phyloP scores from a whole-genome alignment of 495 filamentous ascomycete genomes.

The Talaromyces nanjingensis region DNA sequence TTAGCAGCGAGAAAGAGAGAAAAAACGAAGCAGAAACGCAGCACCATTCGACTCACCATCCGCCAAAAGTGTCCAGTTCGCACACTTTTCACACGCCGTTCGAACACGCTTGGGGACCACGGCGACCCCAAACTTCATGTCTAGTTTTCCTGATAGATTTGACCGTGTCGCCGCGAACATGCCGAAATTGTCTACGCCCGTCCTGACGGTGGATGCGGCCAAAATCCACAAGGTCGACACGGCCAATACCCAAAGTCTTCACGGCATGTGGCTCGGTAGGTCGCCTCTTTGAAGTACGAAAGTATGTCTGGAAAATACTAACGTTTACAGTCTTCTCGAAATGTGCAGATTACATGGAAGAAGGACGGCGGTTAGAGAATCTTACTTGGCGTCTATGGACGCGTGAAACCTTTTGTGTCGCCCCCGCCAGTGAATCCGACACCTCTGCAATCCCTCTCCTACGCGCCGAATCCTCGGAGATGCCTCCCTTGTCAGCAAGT shows the following conservation, averaged over 20 bases:
- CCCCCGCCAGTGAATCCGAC: slow-evolving; percentile 48
- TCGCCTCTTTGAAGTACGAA: slow-evolving; percentile 11
- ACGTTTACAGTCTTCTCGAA: slow-evolving; percentile 73
- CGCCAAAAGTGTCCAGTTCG: neutral
- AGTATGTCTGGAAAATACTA: neutral
- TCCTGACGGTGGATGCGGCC: slow-evolving; percentile 76
- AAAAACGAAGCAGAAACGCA: neutral
- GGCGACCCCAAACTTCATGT: slow-evolving; percentile 41
- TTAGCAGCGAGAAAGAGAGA: slow-evolving; percentile 14
- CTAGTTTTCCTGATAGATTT: slow-evolving; percentile 8
- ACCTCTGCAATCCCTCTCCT: slow-evolving; percentile 35
- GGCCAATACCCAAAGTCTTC: slow-evolving; percentile 82
- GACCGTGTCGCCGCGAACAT: slow-evolving; percentile 28
- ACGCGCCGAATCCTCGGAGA: slow-evolving; percentile 44
- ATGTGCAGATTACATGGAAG: slow-evolving; percentile 89
- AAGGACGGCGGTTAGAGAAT: slow-evolving; percentile 90
- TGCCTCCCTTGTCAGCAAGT: slow-evolving; percentile 86
- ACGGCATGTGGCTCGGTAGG: slow-evolving; percentile 98
- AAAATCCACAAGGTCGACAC: slow-evolving; percentile 94
- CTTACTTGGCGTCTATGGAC: slow-evolving; percentile 95
- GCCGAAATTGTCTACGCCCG: slow-evolving; percentile 60
- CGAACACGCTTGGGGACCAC: slow-evolving; percentile 46
- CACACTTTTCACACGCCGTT: slow-evolving; percentile 28
- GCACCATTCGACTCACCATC: neutral
- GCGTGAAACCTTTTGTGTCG: slow-evolving; percentile 92